Base-by-base conservation (phyloP, 2,329 filamentous ascomycete species). In the Corniculantispora saksenae region DNA sequence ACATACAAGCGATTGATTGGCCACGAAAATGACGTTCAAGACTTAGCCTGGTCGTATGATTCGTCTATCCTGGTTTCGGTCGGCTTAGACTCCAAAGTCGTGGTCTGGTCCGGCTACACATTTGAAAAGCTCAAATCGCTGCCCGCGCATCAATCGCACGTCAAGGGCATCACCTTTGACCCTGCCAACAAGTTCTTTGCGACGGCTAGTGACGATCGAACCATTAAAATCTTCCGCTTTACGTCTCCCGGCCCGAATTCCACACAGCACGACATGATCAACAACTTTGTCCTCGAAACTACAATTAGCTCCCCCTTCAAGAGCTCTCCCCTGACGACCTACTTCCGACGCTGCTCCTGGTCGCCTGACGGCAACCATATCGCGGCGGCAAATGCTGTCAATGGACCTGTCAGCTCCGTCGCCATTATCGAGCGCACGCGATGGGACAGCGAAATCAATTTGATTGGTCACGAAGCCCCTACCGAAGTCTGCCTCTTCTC, bases 101-200 rank as follows among this genome's bases (percentile, higher is more conserved):
- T 99, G 12, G 91, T 99, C 25, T 99, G 95, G 95, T 98, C 94
- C 1, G 96, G 95, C 1, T 91, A 96, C 78, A 98, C 94, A 0
- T 99, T 99, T 71, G 95, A 99, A 80, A 98, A 97, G 80, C 85
- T 99, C 70, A 98, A 98, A 84, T 94, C 93, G 3, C 82, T 99
- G 6, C 89, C 93, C 2, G 90, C 94, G 66, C 95, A 99, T 78
- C 93, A 97, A 76, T 97, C 93, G 76, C 96, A 98, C 76, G 95
- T 99, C 80, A 99, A 99, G 77, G 95, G 96, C 67, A 96, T 99
- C 72, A 97, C 94, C 0, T 99, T 99, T 74, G 95, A 99, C 75
- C 95, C 95, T 0, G 95, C 95, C 50, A 98, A 98, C 81, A 99
- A 98, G 76, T 99, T 97, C 82, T 99, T 99, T 78, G 95, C 96